Percentiles rank a stretch among this genome's conserved stretches.
Evolutionary conservation across 805 yeast species (phyloP).

Genomic region (Debaryomyces prosopidis): DNA sequence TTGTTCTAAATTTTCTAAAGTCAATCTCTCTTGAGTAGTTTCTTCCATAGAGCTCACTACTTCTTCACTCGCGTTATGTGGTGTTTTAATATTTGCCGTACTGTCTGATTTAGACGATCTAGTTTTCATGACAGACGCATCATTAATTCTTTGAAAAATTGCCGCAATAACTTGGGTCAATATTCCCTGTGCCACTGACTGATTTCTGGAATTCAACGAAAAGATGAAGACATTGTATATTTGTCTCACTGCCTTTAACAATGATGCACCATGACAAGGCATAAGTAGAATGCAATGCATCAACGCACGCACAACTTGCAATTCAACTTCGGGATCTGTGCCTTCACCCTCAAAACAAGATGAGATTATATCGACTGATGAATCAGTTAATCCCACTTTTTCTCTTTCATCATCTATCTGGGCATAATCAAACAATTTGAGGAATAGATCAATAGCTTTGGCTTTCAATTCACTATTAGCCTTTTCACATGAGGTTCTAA

Average conservation of each 20-base stretch:
- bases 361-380: conserved; percentile 80
- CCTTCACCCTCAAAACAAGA: conserved; percentile 90
- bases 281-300: conserved; percentile 83
- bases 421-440: conserved; percentile 86
- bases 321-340: conserved; percentile 83
- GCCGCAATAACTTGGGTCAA: conserved; percentile 86
- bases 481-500: conserved; percentile 73
- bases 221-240: conserved; percentile 89
- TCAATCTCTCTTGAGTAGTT: conserved; percentile 38
- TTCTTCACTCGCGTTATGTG: conserved; percentile 24
- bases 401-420: conserved; percentile 63
- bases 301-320: conserved; percentile 90
- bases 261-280: conserved; percentile 87
- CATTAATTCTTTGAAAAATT: conserved; percentile 68
- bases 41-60: conserved; percentile 20
- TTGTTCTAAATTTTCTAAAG: conserved; percentile 60
- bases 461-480: conserved; percentile 64
- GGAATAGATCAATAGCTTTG: conserved; percentile 78
- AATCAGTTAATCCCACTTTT: conserved; percentile 65
- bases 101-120: conserved; percentile 16
- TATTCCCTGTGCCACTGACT: conserved; percentile 93
- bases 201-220: conserved; percentile 79
- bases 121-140: conserved; percentile 45
- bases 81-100: conserved; percentile 18
- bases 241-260: conserved; percentile 88